Evolutionary conservation across 257 asterid species (phyloP).

Genomic region (Solanum etuberosum): DNA sequence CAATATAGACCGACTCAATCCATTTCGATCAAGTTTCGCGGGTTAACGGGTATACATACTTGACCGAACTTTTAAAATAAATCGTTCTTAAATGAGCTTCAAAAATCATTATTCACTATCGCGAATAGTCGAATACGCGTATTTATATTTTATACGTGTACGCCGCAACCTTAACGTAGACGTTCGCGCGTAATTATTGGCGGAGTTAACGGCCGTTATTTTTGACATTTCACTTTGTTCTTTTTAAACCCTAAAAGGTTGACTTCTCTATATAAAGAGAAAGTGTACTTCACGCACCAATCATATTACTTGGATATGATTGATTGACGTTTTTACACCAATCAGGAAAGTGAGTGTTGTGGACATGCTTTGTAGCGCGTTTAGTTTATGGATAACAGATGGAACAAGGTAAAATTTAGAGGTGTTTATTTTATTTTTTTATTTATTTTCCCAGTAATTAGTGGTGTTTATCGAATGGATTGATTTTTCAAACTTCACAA

Average conservation of each 20-base stretch:
- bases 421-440: too few species aligned
- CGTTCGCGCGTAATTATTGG: background rate
- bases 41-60: too few species aligned
- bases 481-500: background rate
- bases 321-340: background rate
- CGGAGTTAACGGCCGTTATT: background rate
- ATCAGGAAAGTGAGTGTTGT: background rate
- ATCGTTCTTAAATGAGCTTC: too few species aligned
- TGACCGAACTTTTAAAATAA: too few species aligned
- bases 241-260: background rate
- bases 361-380: background rate
- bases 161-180: background rate
- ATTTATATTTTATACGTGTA: background rate
- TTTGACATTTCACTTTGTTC: background rate
- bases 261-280: accelerated
- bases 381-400: background rate
- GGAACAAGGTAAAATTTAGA: background rate
- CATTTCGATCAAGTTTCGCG: too few species aligned
- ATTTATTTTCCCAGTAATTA: too few species aligned
- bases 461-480: too few species aligned
- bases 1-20: too few species aligned
- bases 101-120: too few species aligned
- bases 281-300: background rate
- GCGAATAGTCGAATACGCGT: background rate
- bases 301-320: background rate